Conservation (phyloP, 345 rosid genomes). For the Diplotaxis tenuifolia region DNA sequence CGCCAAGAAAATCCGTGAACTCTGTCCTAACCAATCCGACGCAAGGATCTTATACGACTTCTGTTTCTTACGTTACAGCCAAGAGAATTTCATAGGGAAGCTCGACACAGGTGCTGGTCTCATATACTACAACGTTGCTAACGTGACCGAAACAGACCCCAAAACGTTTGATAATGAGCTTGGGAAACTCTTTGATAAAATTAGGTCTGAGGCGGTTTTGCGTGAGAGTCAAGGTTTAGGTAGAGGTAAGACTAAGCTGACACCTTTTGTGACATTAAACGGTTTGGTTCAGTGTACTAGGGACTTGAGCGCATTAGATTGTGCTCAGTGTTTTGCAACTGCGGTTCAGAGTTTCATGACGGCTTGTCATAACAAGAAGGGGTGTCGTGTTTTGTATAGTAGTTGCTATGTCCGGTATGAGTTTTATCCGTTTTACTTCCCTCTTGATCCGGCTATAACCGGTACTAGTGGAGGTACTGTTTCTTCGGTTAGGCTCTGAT, state of each 20-base stretch:
- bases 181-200: constrained; percentile 45
- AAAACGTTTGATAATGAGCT: constrained; percentile 48
- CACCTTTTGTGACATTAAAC: constrained; percentile 56
- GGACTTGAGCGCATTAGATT: constrained; percentile 50
- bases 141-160: constrained; percentile 51
- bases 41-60: constrained; percentile 66
- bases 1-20: constrained; percentile 50
- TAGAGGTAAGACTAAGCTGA: constrained; percentile 49
- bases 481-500: constrained; percentile 27
- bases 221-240: constrained; percentile 54
- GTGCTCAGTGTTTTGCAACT: constrained; percentile 75
- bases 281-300: constrained; percentile 73
- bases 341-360: constrained; percentile 53
- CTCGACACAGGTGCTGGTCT: constrained; percentile 53
- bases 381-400: constrained; percentile 64
- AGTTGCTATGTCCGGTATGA: constrained; percentile 76
- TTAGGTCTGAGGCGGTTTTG: constrained; percentile 55
- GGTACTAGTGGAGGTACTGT: constrained; percentile 18
- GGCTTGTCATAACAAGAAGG: constrained; percentile 51
- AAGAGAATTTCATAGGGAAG: constrained; percentile 45
- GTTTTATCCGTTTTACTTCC: constrained; percentile 79
- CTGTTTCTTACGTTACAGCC: constrained; percentile 61
- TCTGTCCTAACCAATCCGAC: constrained; percentile 58
- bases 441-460: constrained; percentile 44
- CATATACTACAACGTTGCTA: constrained; percentile 50